A percentile compares a stretch with the other conserved stretches of the same genome.
Conservation (phyloP, 2,329 filamentous ascomycete genomes). For the Verticillium albo-atrum region DNA sequence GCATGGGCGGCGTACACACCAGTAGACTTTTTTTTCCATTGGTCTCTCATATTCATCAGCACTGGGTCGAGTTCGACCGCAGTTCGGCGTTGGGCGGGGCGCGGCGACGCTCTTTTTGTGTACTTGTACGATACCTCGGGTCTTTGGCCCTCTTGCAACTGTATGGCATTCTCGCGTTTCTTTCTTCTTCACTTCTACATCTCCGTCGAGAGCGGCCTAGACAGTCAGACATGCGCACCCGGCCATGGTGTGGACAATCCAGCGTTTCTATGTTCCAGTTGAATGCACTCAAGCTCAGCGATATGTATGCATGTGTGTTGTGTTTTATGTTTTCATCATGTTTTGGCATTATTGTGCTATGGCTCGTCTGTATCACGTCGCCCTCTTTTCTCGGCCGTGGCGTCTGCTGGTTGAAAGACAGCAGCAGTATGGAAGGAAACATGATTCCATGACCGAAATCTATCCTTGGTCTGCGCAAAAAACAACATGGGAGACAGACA, state of each 20-base stretch:
- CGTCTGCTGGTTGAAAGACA: background rate
- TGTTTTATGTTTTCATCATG: background rate
- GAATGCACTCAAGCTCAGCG: background rate
- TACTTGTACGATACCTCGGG: slow-evolving; percentile 4
- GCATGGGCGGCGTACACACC: background rate
- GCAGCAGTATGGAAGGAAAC: background rate
- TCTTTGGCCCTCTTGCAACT: background rate
- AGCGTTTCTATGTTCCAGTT: background rate
- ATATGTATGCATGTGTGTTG: background rate
- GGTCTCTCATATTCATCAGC: background rate
- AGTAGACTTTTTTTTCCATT: background rate
- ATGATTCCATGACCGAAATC: background rate
- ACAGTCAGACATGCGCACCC: background rate
- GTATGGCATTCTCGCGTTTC: background rate
- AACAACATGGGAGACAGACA: too few relatives aligned
- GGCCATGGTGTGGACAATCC: background rate
- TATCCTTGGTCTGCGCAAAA: background rate
- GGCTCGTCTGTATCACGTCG: background rate
- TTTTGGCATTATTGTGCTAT: background rate
- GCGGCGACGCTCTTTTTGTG: background rate
- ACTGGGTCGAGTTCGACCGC: background rate
- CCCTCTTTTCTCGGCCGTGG: background rate
- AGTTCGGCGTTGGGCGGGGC: background rate
- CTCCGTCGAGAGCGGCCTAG: background rate
- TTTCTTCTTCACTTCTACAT: background rate